Percentiles rank a stretch among this genome's conserved stretches.
phyloP scores from a whole-genome alignment of 352 stramenopile genomes.

The Pythium grandisporangium region DNA sequence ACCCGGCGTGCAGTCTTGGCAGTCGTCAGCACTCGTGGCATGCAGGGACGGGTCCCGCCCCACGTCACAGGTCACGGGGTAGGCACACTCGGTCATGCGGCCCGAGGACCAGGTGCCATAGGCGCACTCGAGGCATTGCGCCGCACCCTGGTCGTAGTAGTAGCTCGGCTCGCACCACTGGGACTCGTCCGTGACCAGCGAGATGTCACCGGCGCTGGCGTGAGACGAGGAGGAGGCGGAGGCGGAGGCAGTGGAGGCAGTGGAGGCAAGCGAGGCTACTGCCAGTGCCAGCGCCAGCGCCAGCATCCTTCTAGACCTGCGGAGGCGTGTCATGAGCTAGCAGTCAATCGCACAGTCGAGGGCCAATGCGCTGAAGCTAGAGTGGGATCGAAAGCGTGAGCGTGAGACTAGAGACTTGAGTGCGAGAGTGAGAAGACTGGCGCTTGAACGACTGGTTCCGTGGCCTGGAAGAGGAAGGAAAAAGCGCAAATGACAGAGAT shows the following conservation, averaged over 20 bases:
- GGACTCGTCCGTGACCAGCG: constrained; percentile 2
- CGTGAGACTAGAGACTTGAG: too few relatives aligned
- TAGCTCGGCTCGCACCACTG: constrained; percentile 22
- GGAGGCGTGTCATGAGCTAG: too few relatives aligned
- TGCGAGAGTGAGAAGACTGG: too few relatives aligned
- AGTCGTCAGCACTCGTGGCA: constrained; percentile 14
- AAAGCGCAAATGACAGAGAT: too few relatives aligned
- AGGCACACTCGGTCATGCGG: constrained; percentile 25
- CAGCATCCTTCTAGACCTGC: too few relatives aligned
- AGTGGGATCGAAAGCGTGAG: too few relatives aligned
- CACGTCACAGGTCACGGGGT: constrained; percentile 17
- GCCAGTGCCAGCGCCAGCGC: too few relatives aligned
- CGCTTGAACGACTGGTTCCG: too few relatives aligned
- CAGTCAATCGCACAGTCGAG: too few relatives aligned
- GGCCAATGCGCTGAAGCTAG: too few relatives aligned
- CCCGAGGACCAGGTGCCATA: constrained; percentile 38
- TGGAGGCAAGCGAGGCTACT: too few relatives aligned
- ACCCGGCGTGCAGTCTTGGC: constrained; percentile 16
- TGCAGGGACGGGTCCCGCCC: constrained; percentile 22
- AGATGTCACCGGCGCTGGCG: not conserved
- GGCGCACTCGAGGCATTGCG: constrained; percentile 20
- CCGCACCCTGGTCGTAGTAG: constrained; percentile 20
- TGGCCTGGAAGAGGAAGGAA: too few relatives aligned
- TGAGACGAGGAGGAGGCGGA: not conserved
- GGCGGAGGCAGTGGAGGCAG: not conserved